phyloP scores from a whole-genome alignment of 2,329 filamentous ascomycete species.

The Neurospora crassa region DNA sequence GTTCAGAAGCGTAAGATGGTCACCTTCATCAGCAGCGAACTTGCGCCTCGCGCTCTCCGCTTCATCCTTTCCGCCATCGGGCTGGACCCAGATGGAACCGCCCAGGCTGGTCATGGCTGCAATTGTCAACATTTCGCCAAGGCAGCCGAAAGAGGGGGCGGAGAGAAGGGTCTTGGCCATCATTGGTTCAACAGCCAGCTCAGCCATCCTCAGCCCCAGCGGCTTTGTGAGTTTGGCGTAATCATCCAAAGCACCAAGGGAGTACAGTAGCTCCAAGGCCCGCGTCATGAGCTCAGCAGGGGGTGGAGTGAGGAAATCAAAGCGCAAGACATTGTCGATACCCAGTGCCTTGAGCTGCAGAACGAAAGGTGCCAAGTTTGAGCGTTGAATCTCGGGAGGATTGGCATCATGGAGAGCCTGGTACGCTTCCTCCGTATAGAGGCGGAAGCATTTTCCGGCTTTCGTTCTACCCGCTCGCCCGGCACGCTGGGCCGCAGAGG shows the following conservation, averaged over 20 bases:
- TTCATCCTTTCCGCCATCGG: conserved; percentile 65
- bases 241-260: conserved; percentile 75
- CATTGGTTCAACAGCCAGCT: conserved; percentile 89
- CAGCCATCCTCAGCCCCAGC: conserved; percentile 83
- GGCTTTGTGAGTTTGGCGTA: conserved; percentile 87
- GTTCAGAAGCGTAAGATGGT: conserved; percentile 86
- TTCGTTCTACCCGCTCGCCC: conserved; percentile 83
- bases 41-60: conserved; percentile 66
- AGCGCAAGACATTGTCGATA: conserved; percentile 87
- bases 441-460: conserved; percentile 85
- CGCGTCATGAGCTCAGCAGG: conserved; percentile 77
- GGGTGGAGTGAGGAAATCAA: conserved; percentile 79
- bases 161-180: conserved; percentile 81
- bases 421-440: conserved; percentile 75
- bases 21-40: conserved; percentile 88
- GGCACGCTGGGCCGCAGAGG: conserved; percentile 83
- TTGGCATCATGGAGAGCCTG: conserved; percentile 59
- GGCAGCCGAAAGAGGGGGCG: conserved; percentile 63
- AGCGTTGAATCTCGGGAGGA: conserved; percentile 83
- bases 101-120: conserved; percentile 89
- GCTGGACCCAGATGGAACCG: conserved; percentile 72
- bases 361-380: conserved; percentile 78
- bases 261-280: conserved; percentile 79
- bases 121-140: conserved; percentile 81
- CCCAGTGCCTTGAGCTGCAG: conserved; percentile 91